Base-by-base conservation (phyloP, 345 rosid genomes). In the Eutrema heterophyllum region DNA sequence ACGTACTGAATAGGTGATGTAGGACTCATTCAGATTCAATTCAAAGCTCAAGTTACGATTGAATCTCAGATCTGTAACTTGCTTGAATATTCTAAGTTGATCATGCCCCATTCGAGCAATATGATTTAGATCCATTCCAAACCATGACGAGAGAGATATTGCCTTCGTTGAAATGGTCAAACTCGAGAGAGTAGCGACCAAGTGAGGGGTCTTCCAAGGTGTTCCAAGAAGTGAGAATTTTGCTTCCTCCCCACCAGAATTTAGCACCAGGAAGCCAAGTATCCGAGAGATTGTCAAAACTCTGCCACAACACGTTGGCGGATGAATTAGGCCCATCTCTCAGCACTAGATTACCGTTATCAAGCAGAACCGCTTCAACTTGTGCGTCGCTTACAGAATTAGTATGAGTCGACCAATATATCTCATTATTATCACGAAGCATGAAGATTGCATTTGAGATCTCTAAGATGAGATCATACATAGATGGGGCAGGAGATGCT, bases 191-290 rank as follows among this genome's bases (percentile, higher is more conserved):
- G 75, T 82, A 90, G 24, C 59, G 83, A 64, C 93, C 93, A 1
- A 73, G 72, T 9, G 90, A 76, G 24, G 92, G 89, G 70, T 90
- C 84, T 4, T 78, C 73, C 4, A 4, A 14, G 64, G 56, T 86
- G 53, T 77, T 88, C 93, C 89, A 88, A 4, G 86, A 88, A 41
- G 80, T 72, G 33, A 90, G 82, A 55, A 29, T 62, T 15, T 68
- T 79, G 60, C 61, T 71, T 15, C 7, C 52, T n/a, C n/a, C 56
- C 12, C 61, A 62, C 40, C 83, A 79, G 44, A 91, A 0, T 63
- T 72, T 87, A 16, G 81, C 82, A 10, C 92, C 90, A 6, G 89
- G 89, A 4, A 87, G 90, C 89, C 92, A 87, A 14, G 89, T 87
- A 67, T 88, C 9, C 5, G 81, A 52, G 5, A 87, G 97, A 64